These are phyloP conservation scores for Starmerella tilneyi DNA, from an alignment of 805 yeast genomes.

Conservation along the genomic window DNA sequence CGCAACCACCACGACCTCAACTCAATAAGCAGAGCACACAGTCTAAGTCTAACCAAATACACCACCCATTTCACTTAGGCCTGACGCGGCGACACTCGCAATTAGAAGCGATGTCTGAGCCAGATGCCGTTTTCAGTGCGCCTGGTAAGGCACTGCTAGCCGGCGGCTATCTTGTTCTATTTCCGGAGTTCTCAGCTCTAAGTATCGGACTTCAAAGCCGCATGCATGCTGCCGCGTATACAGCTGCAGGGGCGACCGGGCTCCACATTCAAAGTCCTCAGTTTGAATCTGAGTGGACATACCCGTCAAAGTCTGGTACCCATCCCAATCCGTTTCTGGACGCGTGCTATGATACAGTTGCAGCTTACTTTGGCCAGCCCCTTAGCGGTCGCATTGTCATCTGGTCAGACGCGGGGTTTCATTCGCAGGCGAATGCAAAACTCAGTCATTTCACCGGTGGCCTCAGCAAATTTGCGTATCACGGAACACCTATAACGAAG, in stretches of 20 bases:
- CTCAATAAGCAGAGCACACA: too few relatives aligned
- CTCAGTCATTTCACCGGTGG: conserved; percentile 21
- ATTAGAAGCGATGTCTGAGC: neutral
- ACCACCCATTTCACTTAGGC: too few relatives aligned
- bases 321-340: conserved; percentile 63
- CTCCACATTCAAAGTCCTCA: conserved; percentile 22
- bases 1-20: too few relatives aligned
- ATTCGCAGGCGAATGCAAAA: conserved; percentile 52
- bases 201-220: conserved; percentile 83
- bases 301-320: conserved; percentile 12
- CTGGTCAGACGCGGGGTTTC: conserved; percentile 81
- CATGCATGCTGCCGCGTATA: conserved; percentile 54
- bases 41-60: too few relatives aligned
- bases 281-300: conserved; percentile 24
- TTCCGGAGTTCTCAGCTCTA: conserved; percentile 61
- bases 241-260: conserved; percentile 26
- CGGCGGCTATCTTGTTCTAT: conserved; percentile 89
- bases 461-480: conserved; percentile 45
- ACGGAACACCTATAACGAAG: conserved; percentile 46
- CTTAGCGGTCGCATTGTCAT: conserved; percentile 42
- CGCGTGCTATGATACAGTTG: conserved; percentile 47
- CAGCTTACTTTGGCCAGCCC: conserved; percentile 41
- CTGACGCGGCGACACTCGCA: neutral
- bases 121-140: conserved; percentile 56
- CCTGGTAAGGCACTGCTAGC: conserved; percentile 93